Evolutionary conservation across 2,329 filamentous ascomycete genomes (phyloP).

Genomic region (Ophiostoma sp.): DNA sequence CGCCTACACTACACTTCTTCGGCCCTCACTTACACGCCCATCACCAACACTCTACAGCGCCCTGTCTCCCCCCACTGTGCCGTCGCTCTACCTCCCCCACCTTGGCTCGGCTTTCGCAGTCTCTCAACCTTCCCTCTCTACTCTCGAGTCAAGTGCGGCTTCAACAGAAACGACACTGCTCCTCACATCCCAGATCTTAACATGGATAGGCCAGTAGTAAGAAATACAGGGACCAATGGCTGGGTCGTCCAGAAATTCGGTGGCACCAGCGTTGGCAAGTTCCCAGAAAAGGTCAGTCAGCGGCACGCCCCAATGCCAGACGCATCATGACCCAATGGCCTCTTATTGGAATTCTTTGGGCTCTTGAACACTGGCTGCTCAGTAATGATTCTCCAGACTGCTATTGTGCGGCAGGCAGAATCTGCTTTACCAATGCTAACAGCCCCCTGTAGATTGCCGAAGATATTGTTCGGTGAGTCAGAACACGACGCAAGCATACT

Average conservation of each 20-base stretch:
- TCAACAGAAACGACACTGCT: not conserved
- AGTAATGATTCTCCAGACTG: no score
- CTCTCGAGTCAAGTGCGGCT: not conserved
- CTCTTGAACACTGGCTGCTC: not conserved
- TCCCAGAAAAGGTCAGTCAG: slow-evolving; percentile 44
- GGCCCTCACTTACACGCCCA: not conserved
- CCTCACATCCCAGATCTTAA: slow-evolving; percentile 9
- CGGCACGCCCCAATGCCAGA: not conserved
- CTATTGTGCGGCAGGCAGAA: no score
- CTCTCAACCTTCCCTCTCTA: not conserved
- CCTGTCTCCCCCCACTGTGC: not conserved
- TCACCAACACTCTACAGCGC: not conserved
- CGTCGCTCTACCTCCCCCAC: not conserved
- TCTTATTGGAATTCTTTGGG: not conserved
- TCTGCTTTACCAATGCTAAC: not conserved
- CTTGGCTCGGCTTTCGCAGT: not conserved
- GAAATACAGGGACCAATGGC: slow-evolving; percentile 21
- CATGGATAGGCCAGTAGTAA: slow-evolving; percentile 24
- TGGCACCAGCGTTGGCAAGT: slow-evolving; percentile 55
- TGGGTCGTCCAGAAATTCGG: slow-evolving; percentile 60
- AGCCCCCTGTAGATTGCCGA: slow-evolving; percentile 27
- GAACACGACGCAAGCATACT: not conserved
- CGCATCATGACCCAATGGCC: not conserved
- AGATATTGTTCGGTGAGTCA: slow-evolving; percentile 27
- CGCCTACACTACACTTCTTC: not conserved